Percentiles rank a stretch among this genome's conserved stretches.
These are phyloP conservation scores for Fusarium sp. DNA, from an alignment of 2,329 filamentous ascomycete genomes.

Conservation along the genomic window DNA sequence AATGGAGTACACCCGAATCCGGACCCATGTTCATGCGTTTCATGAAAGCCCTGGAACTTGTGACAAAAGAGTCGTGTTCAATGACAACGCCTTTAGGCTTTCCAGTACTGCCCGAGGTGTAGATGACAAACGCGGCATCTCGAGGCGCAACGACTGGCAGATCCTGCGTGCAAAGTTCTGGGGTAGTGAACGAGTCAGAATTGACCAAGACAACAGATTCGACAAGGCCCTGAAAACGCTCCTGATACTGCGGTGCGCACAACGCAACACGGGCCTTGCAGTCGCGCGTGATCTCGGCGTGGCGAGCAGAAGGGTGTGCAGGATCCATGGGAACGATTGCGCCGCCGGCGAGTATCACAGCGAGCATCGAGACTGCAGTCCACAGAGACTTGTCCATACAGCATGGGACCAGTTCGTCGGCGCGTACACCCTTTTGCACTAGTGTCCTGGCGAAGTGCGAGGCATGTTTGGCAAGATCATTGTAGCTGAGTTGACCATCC, in stretches of 20 bases:
- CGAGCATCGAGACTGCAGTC: slow-evolving; percentile 38
- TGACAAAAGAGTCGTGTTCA: slow-evolving; percentile 24
- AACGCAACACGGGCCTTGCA: slow-evolving; percentile 10
- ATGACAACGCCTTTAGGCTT: slow-evolving; percentile 38
- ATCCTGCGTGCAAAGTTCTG: background rate
- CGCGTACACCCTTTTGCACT: background rate
- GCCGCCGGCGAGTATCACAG: slow-evolving; percentile 38
- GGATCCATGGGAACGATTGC: slow-evolving; percentile 40
- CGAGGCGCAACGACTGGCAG: background rate
- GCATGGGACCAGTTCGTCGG: slow-evolving; percentile 16
- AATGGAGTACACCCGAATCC: slow-evolving; percentile 30
- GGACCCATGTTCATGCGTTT: slow-evolving; percentile 9
- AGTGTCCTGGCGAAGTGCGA: background rate
- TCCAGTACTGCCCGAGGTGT: slow-evolving; percentile 40
- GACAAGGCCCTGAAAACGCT: background rate
- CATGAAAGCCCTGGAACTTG: slow-evolving; percentile 16
- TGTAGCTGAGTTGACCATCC: slow-evolving; percentile 33
- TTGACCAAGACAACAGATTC: background rate
- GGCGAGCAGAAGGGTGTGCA: slow-evolving; percentile 17
- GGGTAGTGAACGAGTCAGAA: background rate
- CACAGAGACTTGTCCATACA: slow-evolving; percentile 40
- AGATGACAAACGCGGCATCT: slow-evolving; percentile 30
- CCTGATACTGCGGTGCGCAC: slow-evolving; percentile 10
- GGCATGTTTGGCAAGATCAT: slow-evolving; percentile 7
- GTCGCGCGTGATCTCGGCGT: slow-evolving; percentile 7